These are phyloP conservation scores for Pythium volutum DNA, from an alignment of 352 stramenopile species.

Conservation along the genomic window DNA sequence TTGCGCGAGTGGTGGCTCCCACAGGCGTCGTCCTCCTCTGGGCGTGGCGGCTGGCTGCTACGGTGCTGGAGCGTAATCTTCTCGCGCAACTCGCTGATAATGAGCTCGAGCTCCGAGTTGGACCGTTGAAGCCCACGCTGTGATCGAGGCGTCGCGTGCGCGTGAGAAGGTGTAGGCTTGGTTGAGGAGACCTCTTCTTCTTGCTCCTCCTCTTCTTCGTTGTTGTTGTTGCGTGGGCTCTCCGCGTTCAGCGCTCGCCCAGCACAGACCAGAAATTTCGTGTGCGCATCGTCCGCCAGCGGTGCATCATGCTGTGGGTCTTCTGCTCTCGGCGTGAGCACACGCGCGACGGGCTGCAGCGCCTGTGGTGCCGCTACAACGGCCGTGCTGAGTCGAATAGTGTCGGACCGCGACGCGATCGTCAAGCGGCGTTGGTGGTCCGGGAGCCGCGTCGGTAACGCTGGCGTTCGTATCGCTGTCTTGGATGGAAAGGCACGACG, in stretches of 20 bases:
- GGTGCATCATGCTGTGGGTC: background rate
- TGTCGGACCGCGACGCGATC: constrained; percentile 6
- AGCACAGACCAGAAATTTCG: constrained; percentile 22
- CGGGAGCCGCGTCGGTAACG: background rate
- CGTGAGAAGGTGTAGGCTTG: background rate
- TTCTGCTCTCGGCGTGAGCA: background rate
- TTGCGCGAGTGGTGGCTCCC: constrained; percentile 28
- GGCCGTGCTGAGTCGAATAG: constrained; percentile 12
- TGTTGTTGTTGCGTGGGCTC: constrained; percentile 16
- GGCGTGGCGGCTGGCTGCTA: background rate
- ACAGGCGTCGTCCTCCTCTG: background rate
- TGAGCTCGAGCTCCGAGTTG: constrained; percentile 63
- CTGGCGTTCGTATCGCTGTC: background rate
- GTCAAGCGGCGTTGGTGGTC: background rate
- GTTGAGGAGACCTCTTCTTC: background rate
- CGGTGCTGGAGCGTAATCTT: constrained; percentile 48
- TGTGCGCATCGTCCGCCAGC: background rate
- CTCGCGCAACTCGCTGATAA: constrained; percentile 59
- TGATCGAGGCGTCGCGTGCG: constrained; percentile 1
- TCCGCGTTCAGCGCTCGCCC: constrained; percentile 7
- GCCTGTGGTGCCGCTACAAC: background rate
- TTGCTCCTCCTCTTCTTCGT: background rate
- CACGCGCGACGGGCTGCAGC: background rate
- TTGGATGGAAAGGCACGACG: constrained; percentile 5
- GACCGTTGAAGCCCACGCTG: constrained; percentile 28